Conservation (phyloP, 805 yeast genomes). For the Kluyveromyces dobzhanskii region DNA sequence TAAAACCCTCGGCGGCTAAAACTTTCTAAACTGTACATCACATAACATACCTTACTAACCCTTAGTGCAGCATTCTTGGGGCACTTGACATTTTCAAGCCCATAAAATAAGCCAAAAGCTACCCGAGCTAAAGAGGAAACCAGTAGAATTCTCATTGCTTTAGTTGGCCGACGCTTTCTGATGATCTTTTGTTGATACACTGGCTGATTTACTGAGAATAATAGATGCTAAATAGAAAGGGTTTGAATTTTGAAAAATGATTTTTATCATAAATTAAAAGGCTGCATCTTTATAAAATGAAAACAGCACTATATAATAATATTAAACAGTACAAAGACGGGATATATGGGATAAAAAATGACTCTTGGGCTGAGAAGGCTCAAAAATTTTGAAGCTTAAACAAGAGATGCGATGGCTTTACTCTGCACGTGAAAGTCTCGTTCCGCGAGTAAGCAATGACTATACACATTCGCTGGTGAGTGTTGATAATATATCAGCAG, state of each 20-base stretch:
- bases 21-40: not conserved
- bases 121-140: no score
- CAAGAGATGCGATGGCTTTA: not conserved
- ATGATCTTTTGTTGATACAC: no score
- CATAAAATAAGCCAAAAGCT: slow-evolving; percentile 1
- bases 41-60: slow-evolving; percentile 14
- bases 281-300: slow-evolving; percentile 3
- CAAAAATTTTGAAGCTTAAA: no score
- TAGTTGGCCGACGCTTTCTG: no score
- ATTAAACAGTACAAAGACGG: slow-evolving; percentile 7
- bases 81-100: slow-evolving; percentile 23
- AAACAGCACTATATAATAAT: slow-evolving; percentile 8
- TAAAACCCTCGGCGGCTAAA: not conserved
- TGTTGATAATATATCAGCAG: not conserved
- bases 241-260: slow-evolving; percentile 4
- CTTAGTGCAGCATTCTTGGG: slow-evolving; percentile 19
- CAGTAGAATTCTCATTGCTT: no score
- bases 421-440: slow-evolving; percentile 4
- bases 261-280: slow-evolving; percentile 8
- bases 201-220: no score
- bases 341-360: slow-evolving; percentile 1
- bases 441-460: slow-evolving; percentile 5
- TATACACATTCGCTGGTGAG: slow-evolving; percentile 6
- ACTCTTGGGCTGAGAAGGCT: not conserved
- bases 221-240: not conserved